phyloP scores from a whole-genome alignment of 75 land plant genomes.

The Isoetes taiwanensis region DNA sequence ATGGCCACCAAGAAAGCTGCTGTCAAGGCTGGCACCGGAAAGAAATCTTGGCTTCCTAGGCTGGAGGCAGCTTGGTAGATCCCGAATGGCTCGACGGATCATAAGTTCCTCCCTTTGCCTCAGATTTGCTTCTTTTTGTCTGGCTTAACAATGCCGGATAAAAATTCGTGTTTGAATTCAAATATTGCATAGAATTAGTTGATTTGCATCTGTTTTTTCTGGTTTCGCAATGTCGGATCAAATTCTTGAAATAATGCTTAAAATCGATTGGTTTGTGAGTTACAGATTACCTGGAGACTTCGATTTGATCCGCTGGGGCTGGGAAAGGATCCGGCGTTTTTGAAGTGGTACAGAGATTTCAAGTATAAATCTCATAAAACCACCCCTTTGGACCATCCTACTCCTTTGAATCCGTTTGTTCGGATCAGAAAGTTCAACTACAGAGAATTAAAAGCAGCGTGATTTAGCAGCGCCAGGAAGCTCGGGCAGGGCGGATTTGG shows the following conservation, averaged over 20 bases:
- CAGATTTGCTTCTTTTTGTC: not conserved
- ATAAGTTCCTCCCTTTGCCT: slow-evolving; percentile 38
- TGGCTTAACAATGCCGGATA: not conserved
- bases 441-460: slow-evolving; percentile 52
- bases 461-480: slow-evolving; percentile 36
- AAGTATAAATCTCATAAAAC: too few species aligned
- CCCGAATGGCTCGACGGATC: slow-evolving; percentile 99
- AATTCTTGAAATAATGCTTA: too few species aligned
- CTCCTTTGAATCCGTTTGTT: not conserved
- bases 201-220: not conserved
- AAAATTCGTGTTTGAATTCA: too few species aligned
- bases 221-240: not conserved
- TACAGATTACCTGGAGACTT: slow-evolving; percentile 89
- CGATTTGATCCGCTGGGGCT: slow-evolving; percentile 93
- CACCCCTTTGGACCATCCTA: too few species aligned
- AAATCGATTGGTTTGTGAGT: not conserved
- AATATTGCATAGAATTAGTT: too few species aligned
- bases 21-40: slow-evolving; percentile 39
- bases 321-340: slow-evolving; percentile 77
- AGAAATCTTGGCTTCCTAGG: slow-evolving; percentile 93
- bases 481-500: slow-evolving; percentile 96
- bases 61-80: slow-evolving; percentile 60
- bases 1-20: slow-evolving; percentile 35
- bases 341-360: slow-evolving; percentile 99
- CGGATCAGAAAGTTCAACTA: slow-evolving; percentile 37